phyloP scores from a whole-genome alignment of 129 eudicot species.

The Pittosporum tobira region DNA sequence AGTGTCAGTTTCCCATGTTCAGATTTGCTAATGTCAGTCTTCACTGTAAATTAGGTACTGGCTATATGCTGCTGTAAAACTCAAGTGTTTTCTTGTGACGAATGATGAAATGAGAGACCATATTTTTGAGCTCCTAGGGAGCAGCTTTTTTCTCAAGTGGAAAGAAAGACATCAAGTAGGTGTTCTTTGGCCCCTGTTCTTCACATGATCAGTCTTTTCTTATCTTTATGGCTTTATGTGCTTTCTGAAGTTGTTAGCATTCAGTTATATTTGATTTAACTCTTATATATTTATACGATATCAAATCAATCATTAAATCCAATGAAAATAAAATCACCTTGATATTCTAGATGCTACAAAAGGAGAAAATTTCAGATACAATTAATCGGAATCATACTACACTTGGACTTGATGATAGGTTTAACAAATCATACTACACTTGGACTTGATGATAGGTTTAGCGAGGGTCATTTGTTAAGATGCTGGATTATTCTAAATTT shows the following conservation, averaged over 20 bases:
- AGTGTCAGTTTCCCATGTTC: neutral
- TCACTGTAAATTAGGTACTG: conserved; percentile 53
- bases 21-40: conserved; percentile 2
- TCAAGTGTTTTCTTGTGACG: conserved; percentile 82
- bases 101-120: conserved; percentile 99
- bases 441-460: too few species aligned
- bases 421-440: too few species aligned
- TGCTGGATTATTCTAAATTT: too few species aligned
- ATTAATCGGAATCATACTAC: too few species aligned
- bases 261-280: neutral
- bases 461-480: too few species aligned
- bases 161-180: conserved; percentile 90
- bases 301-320: too few species aligned
- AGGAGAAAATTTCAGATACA: too few species aligned
- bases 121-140: conserved; percentile 89
- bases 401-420: too few species aligned
- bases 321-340: too few species aligned
- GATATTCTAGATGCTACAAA: too few species aligned
- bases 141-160: conserved; percentile 78
- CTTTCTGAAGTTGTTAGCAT: neutral
- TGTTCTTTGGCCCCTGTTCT: neutral
- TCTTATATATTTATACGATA: too few species aligned
- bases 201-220: neutral
- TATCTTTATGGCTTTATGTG: too few species aligned
- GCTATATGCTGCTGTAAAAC: conserved; percentile 92